Base-by-base conservation (phyloP, 257 asterid genomes). In the Ophiorrhiza pumila region DNA sequence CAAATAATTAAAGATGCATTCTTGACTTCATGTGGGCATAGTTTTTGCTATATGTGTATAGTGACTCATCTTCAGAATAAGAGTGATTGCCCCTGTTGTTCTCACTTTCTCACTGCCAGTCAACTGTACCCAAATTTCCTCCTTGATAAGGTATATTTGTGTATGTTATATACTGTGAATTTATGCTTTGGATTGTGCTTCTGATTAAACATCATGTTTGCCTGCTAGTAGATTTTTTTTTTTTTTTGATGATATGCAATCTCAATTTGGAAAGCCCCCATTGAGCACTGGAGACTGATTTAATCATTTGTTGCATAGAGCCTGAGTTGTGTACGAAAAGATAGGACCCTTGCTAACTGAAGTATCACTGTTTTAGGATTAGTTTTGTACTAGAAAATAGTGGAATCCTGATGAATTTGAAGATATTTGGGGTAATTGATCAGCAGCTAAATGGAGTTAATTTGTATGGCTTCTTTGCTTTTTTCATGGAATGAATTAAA, bases 41-140 rank as follows among this genome's bases (percentile, higher is more conserved):
- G 95, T 79, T 90, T 90, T 82, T 90, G 96, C 84, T 90, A 90
- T 75, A 88, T 90, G 95, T 90, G 95, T 80, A 90, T 90, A 57
- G 78, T 88, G 46, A 90, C 96, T 83, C 96, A 90, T 73, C 95
- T 90, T 23, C 89, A 86, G 17, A 85, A 88, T 84, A 90, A 88
- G 88, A 88, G 87, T 81, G 90, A 88, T 52, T 90, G 96, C 71
- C 96, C 96, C 23, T 88, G 96, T 62, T 90, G 96, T 73, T 72
- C 90, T 42, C 84, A 82, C 31, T 87, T 60, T 63, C 91, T 90
- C 72, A 88, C 96, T 59, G 74, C 93, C 37, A 79, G 77, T 49
- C 91, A 88, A 73, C 95, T 90, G 79, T 90, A 74, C 87, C 96
- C 96, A 41, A 90, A 88, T 84, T 90, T 90, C 76, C 91, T 88